Base-by-base conservation (phyloP, 2,329 filamentous ascomycete species). In the Trichoderma harzianum region DNA sequence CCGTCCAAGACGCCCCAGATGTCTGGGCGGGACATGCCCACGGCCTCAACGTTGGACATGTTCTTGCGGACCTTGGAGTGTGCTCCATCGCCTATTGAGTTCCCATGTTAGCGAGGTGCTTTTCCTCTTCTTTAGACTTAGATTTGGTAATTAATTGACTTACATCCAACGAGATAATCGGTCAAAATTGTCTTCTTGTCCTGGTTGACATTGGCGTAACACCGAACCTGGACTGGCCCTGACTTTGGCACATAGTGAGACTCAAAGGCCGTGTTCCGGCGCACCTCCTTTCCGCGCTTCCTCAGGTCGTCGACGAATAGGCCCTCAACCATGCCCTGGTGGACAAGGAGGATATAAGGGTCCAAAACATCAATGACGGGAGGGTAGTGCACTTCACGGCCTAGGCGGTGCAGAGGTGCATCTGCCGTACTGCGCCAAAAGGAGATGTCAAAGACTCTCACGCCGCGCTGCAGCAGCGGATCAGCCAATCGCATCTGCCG, bases 261-360 rank as follows among this genome's bases (percentile, higher is more conserved):
- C 73, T 87, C 85, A 73, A 93, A 94, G 7, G 86, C 85, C 16
- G 88, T 90, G 75, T 89, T 91, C 73, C 92, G 84, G 70, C 84
- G 85, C 28, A 94, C 90, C 55, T 87, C 84, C 18, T 89, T 83
- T 16, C 90, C 90, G 62, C 91, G 86, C 75, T 89, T 87, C 74
- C 84, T 84, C 79, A 94, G 85, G 76, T 94, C 92, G 10, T 92
- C 85, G 66, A 93, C 87, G 75, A 94, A 90, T 2, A 92, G 80
- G 61, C 88, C 87, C 80, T 94, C 92, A 0, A 94, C 87, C 87
- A 93, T 93, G 62, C 92, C 92, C 80, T 94, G 92, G 77, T 94
- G 92, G 21, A 88, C 86, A 24, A 89, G 82, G 73, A 89, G 81
- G 73, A 89, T 87, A 73, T 87, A 89, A 16, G 86, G 86, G 73